Conservation (phyloP, 305 asterid species). For the Coffea humblotiana region DNA sequence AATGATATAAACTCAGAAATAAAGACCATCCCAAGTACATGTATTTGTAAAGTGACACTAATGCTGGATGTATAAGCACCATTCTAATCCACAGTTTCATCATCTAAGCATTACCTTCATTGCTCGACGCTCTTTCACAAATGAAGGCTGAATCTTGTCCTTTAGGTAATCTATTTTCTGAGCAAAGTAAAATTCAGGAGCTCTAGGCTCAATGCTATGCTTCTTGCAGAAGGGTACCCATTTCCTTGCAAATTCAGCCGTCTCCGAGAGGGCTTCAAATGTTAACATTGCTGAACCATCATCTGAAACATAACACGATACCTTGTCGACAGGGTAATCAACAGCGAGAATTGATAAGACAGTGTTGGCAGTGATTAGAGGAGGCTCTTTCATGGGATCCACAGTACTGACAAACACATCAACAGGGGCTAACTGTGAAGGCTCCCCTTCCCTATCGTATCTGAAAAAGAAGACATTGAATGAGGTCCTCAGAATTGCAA, state of each 20-base stretch:
- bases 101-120: slow-evolving; percentile 49
- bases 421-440: slow-evolving; percentile 57
- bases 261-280: slow-evolving; percentile 64
- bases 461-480: slow-evolving; percentile 30
- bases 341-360: slow-evolving; percentile 69
- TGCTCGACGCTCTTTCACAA: slow-evolving; percentile 75
- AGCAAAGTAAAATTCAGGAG: slow-evolving; percentile 76
- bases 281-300: slow-evolving; percentile 75
- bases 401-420: slow-evolving; percentile 78
- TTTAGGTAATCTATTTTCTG: slow-evolving; percentile 70
- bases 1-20: neutral
- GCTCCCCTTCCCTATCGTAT: slow-evolving; percentile 72
- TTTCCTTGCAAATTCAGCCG: slow-evolving; percentile 70
- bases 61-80: neutral
- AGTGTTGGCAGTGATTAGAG: slow-evolving; percentile 70
- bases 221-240: slow-evolving; percentile 87
- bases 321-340: slow-evolving; percentile 72
- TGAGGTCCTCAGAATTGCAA: neutral
- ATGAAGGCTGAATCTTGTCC: slow-evolving; percentile 73
- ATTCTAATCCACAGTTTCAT: slow-evolving; percentile 13
- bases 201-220: slow-evolving; percentile 69
- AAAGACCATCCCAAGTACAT: neutral
- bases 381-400: slow-evolving; percentile 82
- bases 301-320: slow-evolving; percentile 69
- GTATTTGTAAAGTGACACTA: neutral